Evolutionary conservation across 129 eudicot species (phyloP), one percentile per base, ranked within the genome.

Genomic region (Flaveria bidentis): DNA sequence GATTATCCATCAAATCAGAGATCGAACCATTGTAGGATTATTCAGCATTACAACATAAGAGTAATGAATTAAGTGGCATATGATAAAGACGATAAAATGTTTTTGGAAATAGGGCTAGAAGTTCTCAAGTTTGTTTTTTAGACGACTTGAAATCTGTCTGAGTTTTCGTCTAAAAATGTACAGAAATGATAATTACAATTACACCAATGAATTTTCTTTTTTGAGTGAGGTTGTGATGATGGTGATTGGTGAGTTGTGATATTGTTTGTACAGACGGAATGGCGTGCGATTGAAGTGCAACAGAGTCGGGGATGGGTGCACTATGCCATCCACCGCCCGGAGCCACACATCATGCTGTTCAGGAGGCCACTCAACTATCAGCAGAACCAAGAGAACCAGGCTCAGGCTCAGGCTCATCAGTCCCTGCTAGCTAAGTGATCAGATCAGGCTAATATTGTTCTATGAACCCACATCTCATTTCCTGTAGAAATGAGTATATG

Each of bases 301-400:
- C 98, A 94, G 83, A 94, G 98, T 77, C 87, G 97, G 28, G 98
- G 98, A 30, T 94, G 98, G 98, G 97, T 90, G 55, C 97, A 94
- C 84, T 94, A 94, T 67, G 98, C 98, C 2, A 74, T 91, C 72
- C 98, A 94, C 77, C 90, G 96, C 66, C 98, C 97, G 0, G 98
- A 94, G 89, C 98, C 97, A 52, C 98, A 93, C 84, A 93, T 93
- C 73, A 93, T 93, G 98, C 96, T 94, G 70, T 94, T 91, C 66
- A 87, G 98, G 91, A 88, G 98, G 90, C 81, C 97, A n/a, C 82
- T 91, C 15, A 94, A 94, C 86, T 91, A 44, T 70, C 98, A 94
- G 87, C 99, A 88, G 83, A 91, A 88, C 76, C 96, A 87, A 80
- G 98, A 90, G 53, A 78, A 56, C 65, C 94, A 85, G 49, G 91